Conservation (phyloP, 176 grass and related monocot species). For the Musa itinerans region DNA sequence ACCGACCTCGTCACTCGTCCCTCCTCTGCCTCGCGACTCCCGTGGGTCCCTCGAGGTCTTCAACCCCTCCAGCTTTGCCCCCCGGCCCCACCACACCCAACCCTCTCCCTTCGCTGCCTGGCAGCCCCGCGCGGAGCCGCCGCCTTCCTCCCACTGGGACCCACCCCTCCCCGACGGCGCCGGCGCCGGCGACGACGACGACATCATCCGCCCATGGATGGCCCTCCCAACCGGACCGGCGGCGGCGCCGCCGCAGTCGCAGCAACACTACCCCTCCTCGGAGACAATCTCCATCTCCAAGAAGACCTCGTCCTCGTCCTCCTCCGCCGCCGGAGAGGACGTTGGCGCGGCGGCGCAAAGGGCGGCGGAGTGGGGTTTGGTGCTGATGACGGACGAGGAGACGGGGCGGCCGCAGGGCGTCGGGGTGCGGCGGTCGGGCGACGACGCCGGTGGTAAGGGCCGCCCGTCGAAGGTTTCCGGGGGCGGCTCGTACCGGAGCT, state of each 20-base stretch:
- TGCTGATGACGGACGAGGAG: conserved; percentile 70
- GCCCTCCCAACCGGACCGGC: conserved; percentile 3
- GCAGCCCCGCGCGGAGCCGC: conserved; percentile 15
- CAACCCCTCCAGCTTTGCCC: conserved; percentile 29
- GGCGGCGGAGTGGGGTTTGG: conserved; percentile 82
- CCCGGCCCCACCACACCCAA: neutral
- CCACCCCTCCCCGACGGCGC: neutral
- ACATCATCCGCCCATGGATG: conserved; percentile 18
- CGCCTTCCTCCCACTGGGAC: neutral
- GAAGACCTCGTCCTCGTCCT: neutral
- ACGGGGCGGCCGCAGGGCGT: conserved; percentile 64
- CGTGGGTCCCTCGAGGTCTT: conserved; percentile 86
- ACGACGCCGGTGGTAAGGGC: neutral
- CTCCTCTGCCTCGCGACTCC: conserved; percentile 55
- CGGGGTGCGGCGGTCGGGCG: conserved; percentile 36
- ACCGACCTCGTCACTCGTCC: neutral
- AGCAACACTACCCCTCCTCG: conserved; percentile 2
- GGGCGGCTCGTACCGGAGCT: neutral
- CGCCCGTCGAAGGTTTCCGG: neutral
- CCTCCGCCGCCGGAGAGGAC: conserved; percentile 6
- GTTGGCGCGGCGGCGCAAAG: conserved; percentile 45
- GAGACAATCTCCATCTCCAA: conserved; percentile 6
- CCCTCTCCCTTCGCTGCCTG: conserved; percentile 17
- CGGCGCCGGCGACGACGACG: neutral
- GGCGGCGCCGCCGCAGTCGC: neutral